These are phyloP conservation scores for Yamadazyma sp. DNA, from an alignment of 805 yeast species.

Conservation along the genomic window DNA sequence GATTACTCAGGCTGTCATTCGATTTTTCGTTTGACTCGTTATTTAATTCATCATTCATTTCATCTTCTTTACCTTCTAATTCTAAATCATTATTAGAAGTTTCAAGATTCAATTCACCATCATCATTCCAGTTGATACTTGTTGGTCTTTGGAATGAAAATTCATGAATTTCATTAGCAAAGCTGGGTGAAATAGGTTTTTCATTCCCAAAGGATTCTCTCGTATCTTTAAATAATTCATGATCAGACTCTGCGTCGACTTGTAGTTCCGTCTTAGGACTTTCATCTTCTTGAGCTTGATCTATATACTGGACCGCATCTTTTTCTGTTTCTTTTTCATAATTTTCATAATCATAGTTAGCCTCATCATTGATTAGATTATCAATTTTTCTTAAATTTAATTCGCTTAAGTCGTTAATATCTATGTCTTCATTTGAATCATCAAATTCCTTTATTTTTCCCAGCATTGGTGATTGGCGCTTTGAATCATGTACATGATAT, in stretches of 20 bases:
- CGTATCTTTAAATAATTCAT: slow-evolving; percentile 2
- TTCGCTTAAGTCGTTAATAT: slow-evolving; percentile 37
- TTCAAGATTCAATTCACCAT: slow-evolving; percentile 21
- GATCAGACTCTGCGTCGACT: background rate
- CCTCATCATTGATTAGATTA: slow-evolving; percentile 25
- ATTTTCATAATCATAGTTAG: too few species aligned
- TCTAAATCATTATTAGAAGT: background rate
- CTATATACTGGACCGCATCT: too few species aligned
- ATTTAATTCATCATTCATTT: background rate
- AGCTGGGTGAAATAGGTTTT: background rate
- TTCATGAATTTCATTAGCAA: slow-evolving; percentile 17
- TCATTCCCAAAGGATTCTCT: background rate
- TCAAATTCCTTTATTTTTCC: slow-evolving; percentile 8
- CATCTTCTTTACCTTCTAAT: background rate
- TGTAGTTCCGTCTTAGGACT: background rate
- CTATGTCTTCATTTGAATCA: slow-evolving; percentile 20
- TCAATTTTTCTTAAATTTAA: slow-evolving; percentile 37
- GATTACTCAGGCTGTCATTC: too few species aligned
- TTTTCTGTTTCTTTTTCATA: too few species aligned
- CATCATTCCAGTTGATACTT: slow-evolving; percentile 44
- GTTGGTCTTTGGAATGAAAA: slow-evolving; percentile 35
- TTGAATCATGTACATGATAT: background rate
- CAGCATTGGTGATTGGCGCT: slow-evolving; percentile 1
- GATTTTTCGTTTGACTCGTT: slow-evolving; percentile 3
- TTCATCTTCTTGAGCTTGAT: background rate